Percentiles rank a stretch among this genome's conserved stretches.
These are phyloP conservation scores for Elongisporangium senticosum DNA, from an alignment of 352 stramenopile species.

Conservation along the genomic window DNA sequence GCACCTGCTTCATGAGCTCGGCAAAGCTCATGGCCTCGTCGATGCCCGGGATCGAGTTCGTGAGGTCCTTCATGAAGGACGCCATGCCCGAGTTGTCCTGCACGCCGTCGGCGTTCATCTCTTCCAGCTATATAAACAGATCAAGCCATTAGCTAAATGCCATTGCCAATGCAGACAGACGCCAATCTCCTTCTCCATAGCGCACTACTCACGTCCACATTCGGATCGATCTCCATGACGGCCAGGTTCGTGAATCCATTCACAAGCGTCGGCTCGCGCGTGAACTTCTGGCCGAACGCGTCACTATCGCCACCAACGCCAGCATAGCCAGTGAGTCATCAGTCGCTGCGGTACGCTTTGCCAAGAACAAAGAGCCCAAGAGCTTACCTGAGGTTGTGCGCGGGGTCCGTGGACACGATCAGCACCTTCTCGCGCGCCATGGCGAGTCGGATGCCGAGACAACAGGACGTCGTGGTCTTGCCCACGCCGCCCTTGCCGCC, in stretches of 20 bases:
- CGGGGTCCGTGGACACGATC: slow-evolving; percentile 98
- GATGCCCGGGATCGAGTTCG: slow-evolving; percentile 97
- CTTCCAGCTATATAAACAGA: slow-evolving; percentile 47
- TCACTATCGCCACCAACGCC: slow-evolving; percentile 58
- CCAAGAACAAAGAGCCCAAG: too few relatives aligned
- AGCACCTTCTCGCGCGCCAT: slow-evolving; percentile 93
- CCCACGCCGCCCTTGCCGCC: slow-evolving; percentile 93
- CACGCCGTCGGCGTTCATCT: slow-evolving; percentile 76
- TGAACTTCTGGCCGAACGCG: slow-evolving; percentile 99
- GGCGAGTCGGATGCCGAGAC: slow-evolving; percentile 91
- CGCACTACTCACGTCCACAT: slow-evolving; percentile 58
- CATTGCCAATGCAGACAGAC: neutral
- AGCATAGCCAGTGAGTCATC: neutral
- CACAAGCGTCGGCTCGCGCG: slow-evolving; percentile 95
- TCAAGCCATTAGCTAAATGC: neutral
- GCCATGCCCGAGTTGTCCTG: slow-evolving; percentile 87
- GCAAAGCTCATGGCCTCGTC: slow-evolving; percentile 99
- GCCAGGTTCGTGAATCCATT: slow-evolving; percentile 97
- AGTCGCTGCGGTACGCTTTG: too few relatives aligned
- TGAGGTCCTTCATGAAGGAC: slow-evolving; percentile 96
- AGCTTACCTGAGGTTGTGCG: slow-evolving; percentile 95
- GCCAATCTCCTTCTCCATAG: neutral
- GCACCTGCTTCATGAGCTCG: slow-evolving; percentile 98
- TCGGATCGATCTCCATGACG: slow-evolving; percentile 98
- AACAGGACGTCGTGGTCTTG: slow-evolving; percentile 98